Percentiles rank a stretch among this genome's conserved stretches.
Conservation (phyloP, 148 eudicot genomes). For the Drosera capensis region DNA sequence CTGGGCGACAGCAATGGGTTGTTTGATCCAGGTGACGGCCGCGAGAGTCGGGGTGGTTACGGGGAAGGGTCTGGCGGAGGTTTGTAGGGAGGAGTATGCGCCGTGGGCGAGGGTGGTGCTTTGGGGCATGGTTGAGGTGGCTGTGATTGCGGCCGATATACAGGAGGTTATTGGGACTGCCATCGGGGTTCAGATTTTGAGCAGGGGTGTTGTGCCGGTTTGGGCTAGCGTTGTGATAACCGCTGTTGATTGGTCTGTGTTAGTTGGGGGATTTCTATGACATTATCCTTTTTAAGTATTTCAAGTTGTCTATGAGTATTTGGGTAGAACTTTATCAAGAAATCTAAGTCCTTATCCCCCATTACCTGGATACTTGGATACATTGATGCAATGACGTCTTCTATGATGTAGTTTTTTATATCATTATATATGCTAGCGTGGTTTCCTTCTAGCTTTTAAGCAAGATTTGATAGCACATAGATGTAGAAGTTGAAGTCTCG, state of each 20-base stretch:
- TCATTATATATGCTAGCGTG: no score
- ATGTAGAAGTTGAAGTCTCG: no score
- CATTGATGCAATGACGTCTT: no score
- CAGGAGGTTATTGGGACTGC: constrained; percentile 71
- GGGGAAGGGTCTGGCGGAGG: constrained; percentile 45
- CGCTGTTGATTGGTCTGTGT: constrained; percentile 50
- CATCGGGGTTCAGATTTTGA: constrained; percentile 44
- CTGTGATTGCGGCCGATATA: constrained; percentile 54
- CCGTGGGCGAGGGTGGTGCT: constrained; percentile 28
- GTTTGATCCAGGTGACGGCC: constrained; percentile 35
- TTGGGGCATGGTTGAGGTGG: constrained; percentile 64
- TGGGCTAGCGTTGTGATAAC: constrained; percentile 63
- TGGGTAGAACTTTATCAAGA: background rate
- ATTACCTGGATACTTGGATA: no score
- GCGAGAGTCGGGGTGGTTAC: constrained; percentile 46
- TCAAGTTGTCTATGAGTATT: background rate
- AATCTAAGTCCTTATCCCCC: no score
- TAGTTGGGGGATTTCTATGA: constrained; percentile 7
- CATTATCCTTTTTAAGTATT: background rate
- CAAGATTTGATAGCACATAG: no score
- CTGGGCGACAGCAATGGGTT: constrained; percentile 53
- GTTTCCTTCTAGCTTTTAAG: no score
- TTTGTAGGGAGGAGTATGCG: constrained; percentile 52
- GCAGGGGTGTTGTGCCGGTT: constrained; percentile 33
- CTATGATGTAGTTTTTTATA: no score